These are phyloP conservation scores for Russula ochroleuca DNA, from an alignment of 768 basidiomycete species.

Conservation along the genomic window DNA sequence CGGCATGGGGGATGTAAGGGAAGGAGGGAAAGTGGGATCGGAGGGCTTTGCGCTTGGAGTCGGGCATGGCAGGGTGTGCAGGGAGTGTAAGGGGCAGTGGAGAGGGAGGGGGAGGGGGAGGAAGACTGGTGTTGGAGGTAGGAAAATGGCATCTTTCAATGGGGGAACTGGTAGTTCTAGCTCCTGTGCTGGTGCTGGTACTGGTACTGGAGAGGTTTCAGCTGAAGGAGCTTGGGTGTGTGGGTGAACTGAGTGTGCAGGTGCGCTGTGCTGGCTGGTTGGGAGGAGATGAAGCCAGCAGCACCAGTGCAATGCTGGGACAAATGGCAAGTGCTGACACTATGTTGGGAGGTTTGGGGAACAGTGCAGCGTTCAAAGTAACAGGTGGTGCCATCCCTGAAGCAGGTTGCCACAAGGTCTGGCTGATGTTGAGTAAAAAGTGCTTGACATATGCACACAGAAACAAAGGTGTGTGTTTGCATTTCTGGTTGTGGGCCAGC, in stretches of 20 bases:
- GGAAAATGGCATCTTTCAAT: neutral
- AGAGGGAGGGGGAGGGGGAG: neutral
- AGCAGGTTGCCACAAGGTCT: no score
- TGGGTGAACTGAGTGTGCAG: conserved; percentile 22
- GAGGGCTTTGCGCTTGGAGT: conserved; percentile 13
- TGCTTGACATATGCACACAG: no score
- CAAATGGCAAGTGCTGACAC: neutral
- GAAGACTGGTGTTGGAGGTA: neutral
- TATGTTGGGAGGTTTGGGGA: neutral
- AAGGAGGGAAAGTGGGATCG: conserved; percentile 26
- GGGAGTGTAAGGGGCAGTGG: neutral
- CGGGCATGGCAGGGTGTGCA: conserved; percentile 3
- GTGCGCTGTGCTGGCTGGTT: neutral
- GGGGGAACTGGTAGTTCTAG: neutral
- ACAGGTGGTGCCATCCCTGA: no score
- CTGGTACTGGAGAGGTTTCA: neutral
- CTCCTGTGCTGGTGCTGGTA: neutral
- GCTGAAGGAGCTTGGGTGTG: neutral
- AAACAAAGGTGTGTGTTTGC: no score
- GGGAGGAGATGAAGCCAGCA: neutral
- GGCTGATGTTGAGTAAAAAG: no score
- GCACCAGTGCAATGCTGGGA: neutral
- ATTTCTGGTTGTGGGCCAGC: no score
- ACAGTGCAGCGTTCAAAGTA: no score
- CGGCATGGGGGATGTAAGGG: conserved; percentile 23